A percentile compares a stretch with the other conserved stretches of the same genome.
Conservation (phyloP, 2,329 filamentous ascomycete species). For the Pyricularia pennisetigena region DNA sequence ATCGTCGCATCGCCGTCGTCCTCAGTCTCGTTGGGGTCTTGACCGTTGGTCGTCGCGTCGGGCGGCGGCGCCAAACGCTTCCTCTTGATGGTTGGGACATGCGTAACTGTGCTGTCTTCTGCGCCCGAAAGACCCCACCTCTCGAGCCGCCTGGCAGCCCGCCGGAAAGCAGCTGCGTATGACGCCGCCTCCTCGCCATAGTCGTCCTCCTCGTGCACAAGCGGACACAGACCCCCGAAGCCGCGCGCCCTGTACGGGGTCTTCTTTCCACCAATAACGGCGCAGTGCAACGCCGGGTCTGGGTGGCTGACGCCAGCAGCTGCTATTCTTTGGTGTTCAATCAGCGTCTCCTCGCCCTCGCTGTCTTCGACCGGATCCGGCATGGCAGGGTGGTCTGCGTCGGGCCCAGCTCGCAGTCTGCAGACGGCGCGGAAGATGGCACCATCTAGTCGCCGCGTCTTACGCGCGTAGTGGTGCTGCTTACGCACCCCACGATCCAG, state of each 20-base stretch:
- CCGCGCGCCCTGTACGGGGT: slow-evolving; percentile 43
- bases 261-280: slow-evolving; percentile 10
- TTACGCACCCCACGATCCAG: slow-evolving; percentile 64
- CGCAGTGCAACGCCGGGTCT: slow-evolving; percentile 9
- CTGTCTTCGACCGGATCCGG: slow-evolving; percentile 50
- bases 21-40: slow-evolving; percentile 21
- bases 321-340: slow-evolving; percentile 15
- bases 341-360: slow-evolving; percentile 42
- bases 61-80: slow-evolving; percentile 11
- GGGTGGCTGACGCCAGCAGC: slow-evolving; percentile 6
- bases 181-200: slow-evolving; percentile 65
- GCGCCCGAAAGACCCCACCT: slow-evolving; percentile 49
- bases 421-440: slow-evolving; percentile 57
- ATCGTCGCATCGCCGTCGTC: slow-evolving; percentile 12
- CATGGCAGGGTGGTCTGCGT: slow-evolving; percentile 28
- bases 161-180: slow-evolving; percentile 56
- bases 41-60: slow-evolving; percentile 13
- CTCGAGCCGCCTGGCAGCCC: slow-evolving; percentile 53
- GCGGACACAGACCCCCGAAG: slow-evolving; percentile 53
- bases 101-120: slow-evolving; percentile 34
- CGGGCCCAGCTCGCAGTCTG: slow-evolving; percentile 31
- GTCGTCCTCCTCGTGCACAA: slow-evolving; percentile 56
- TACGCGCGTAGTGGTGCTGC: slow-evolving; percentile 54
- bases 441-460: slow-evolving; percentile 53
- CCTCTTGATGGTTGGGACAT: slow-evolving; percentile 33